Evolutionary conservation across 2,329 filamentous ascomycete species (phyloP).

Genomic region (Cladosporium sp.): DNA sequence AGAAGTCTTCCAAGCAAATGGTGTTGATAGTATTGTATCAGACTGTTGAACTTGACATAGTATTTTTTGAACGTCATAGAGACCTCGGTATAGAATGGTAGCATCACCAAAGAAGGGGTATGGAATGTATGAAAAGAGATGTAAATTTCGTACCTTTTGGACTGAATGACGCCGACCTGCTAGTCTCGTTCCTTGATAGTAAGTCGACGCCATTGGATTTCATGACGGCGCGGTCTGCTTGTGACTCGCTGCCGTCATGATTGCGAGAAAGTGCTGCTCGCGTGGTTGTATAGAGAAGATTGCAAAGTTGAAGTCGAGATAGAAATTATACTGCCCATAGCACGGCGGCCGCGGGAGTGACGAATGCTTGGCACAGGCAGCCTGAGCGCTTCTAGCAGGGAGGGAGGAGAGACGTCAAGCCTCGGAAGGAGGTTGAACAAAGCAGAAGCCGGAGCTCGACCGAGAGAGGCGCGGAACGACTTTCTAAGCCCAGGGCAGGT

Average conservation of each 20-base stretch:
- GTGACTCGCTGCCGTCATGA: background rate
- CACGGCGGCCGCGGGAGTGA: too few species aligned
- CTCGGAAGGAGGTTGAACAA: too few species aligned
- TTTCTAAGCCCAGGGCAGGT: background rate
- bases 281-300: background rate
- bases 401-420: background rate
- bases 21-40: conserved; percentile 33
- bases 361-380: too few species aligned
- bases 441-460: too few species aligned
- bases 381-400: background rate
- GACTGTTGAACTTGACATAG: conserved; percentile 53
- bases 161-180: background rate
- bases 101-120: conserved; percentile 23
- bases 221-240: background rate
- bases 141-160: conserved; percentile 7
- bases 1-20: background rate
- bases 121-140: background rate
- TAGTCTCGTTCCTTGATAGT: too few species aligned
- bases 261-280: background rate
- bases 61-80: conserved; percentile 33
- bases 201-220: background rate
- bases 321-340: background rate
- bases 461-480: background rate
- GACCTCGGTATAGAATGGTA: conserved; percentile 36
- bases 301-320: background rate